These are phyloP conservation scores for Triticum turgidum DNA, from an alignment of 176 grass and related monocot genomes.

Conservation along the genomic window DNA sequence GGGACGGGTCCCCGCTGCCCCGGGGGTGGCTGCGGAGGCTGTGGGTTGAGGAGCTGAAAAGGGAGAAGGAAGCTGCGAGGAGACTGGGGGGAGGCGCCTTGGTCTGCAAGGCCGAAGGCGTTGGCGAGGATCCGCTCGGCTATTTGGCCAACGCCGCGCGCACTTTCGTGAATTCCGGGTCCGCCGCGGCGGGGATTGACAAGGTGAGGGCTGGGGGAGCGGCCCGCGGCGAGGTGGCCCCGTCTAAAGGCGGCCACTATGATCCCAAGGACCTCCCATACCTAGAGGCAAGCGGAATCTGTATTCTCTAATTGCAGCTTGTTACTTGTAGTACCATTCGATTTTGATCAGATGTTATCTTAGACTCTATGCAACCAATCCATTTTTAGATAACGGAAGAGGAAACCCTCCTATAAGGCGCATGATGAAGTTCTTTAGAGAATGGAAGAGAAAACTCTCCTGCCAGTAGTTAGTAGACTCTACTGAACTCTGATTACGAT, in stretches of 20 bases:
- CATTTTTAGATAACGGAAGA: background rate
- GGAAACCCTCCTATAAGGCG: background rate
- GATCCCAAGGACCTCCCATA: background rate
- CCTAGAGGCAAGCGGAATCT: slow-evolving; percentile 38
- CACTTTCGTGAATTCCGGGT: background rate
- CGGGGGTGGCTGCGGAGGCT: slow-evolving; percentile 51
- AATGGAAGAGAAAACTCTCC: too few relatives aligned
- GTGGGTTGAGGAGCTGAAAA: slow-evolving; percentile 45
- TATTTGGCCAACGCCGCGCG: slow-evolving; percentile 11
- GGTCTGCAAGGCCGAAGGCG: background rate
- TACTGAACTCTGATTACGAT: background rate
- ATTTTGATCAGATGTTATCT: background rate
- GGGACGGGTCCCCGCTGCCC: slow-evolving; percentile 19
- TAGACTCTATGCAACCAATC: background rate
- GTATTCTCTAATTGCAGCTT: background rate
- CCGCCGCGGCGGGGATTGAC: background rate
- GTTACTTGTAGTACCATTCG: background rate
- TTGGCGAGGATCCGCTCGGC: background rate
- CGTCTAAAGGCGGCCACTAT: slow-evolving; percentile 14
- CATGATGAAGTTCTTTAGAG: too few relatives aligned
- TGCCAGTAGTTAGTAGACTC: background rate
- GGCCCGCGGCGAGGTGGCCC: background rate
- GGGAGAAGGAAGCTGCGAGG: slow-evolving; percentile 27
- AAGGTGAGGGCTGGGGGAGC: background rate
- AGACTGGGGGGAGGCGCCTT: background rate